These are phyloP conservation scores for Ascosphaera apis DNA, from an alignment of 2,329 filamentous ascomycete species.

Conservation along the genomic window DNA sequence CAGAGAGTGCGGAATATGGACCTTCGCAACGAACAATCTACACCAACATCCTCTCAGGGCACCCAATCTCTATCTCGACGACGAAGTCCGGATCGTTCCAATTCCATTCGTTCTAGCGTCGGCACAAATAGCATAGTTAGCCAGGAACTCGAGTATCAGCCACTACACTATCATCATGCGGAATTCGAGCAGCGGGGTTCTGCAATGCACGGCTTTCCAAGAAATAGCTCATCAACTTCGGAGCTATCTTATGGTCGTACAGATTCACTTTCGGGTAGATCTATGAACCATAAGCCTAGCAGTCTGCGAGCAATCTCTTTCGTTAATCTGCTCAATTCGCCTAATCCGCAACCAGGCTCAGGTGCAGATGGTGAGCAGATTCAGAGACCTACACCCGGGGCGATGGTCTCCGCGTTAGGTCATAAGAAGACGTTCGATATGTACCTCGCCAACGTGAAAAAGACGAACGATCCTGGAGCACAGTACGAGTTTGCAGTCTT, in stretches of 20 bases:
- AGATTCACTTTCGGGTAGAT: background rate
- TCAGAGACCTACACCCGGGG: background rate
- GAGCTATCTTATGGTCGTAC: background rate
- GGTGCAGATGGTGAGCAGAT: background rate
- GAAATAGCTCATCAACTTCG: background rate
- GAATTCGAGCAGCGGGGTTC: background rate
- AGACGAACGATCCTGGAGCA: constrained; percentile 71
- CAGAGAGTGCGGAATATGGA: background rate
- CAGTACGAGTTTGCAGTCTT: constrained; percentile 96
- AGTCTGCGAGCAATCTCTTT: constrained; percentile 30
- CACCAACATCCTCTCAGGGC: background rate
- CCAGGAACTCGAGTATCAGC: background rate
- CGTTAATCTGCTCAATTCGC: constrained; percentile 38
- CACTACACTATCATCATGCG: background rate
- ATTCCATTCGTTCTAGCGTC: background rate
- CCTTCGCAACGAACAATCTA: background rate
- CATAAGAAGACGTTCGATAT: constrained; percentile 89
- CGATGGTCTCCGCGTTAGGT: constrained; percentile 54
- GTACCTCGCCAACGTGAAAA: constrained; percentile 94
- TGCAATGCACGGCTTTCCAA: background rate
- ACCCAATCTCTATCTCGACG: background rate
- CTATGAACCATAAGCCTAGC: background rate
- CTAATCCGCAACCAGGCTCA: constrained; percentile 51
- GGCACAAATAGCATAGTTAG: background rate
- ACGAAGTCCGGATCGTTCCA: background rate